These are phyloP conservation scores for Crithidia expoeki DNA, from an alignment of 208 protist species.

Conservation along the genomic window DNA sequence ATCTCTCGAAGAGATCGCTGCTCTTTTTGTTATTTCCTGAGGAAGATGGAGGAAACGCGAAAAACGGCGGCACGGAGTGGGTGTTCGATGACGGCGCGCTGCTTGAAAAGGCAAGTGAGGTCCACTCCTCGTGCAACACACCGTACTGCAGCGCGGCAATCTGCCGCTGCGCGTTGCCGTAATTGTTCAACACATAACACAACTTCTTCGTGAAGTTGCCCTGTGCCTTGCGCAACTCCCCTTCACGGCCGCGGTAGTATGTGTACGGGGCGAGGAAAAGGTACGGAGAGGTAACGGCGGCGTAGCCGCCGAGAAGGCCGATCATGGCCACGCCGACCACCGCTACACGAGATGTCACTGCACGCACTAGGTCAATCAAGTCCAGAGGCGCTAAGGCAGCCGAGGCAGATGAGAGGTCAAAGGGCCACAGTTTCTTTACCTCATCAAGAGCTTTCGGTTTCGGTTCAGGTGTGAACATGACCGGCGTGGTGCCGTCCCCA, in stretches of 20 bases:
- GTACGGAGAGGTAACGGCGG: constrained; percentile 64
- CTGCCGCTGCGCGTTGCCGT: constrained; percentile 45
- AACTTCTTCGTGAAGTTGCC: constrained; percentile 57
- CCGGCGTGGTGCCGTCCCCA: neutral
- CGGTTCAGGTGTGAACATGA: neutral
- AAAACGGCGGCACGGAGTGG: constrained; percentile 5
- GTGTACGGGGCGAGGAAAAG: constrained; percentile 48
- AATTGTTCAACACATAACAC: constrained; percentile 60
- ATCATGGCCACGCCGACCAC: constrained; percentile 61
- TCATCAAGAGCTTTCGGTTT: neutral
- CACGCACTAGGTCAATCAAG: constrained; percentile 18
- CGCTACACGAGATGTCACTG: constrained; percentile 41
- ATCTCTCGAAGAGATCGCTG: neutral
- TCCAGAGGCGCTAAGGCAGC: neutral
- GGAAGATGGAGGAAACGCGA: neutral
- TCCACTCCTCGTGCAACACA: constrained; percentile 28
- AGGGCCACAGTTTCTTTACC: neutral
- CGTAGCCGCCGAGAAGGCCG: constrained; percentile 77
- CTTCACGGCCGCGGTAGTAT: constrained; percentile 41
- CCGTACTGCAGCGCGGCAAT: constrained; percentile 56
- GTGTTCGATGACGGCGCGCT: constrained; percentile 6
- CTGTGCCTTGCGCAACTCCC: constrained; percentile 34
- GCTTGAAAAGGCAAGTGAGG: constrained; percentile 13
- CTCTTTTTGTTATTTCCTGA: no score
- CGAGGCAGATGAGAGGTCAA: neutral